Evolutionary conservation across 306 rosid species (phyloP).

Genomic region (Vigna mungo): DNA sequence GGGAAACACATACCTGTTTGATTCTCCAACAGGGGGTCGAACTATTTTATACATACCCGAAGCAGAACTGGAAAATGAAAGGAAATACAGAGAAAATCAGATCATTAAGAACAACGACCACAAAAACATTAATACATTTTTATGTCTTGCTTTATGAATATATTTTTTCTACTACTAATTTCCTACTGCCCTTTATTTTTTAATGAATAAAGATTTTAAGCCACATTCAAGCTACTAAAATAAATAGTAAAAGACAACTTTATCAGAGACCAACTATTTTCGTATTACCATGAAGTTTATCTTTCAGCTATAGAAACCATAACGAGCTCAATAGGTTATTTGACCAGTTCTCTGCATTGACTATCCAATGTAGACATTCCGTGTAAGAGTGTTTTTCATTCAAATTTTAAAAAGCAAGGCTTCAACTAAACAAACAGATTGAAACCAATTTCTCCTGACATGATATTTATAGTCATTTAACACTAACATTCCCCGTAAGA

Average conservation of each 20-base stretch:
- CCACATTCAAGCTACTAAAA: conserved; percentile 6
- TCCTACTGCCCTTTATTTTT: background rate
- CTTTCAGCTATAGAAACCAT: background rate
- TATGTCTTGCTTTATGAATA: background rate
- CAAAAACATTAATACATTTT: background rate
- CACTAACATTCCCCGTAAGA: background rate
- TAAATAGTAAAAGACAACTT: conserved; percentile 7
- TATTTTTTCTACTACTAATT: background rate
- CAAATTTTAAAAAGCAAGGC: too few species aligned
- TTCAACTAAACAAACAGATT: too few species aligned
- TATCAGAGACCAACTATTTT: background rate
- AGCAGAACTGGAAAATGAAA: conserved; percentile 68
- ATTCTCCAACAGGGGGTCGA: conserved; percentile 98
- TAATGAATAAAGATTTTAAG: background rate
- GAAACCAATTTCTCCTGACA: too few species aligned
- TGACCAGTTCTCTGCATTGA: background rate
- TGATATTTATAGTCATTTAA: background rate
- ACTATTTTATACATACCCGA: conserved; percentile 83
- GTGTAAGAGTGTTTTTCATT: background rate
- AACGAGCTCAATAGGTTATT: conserved; percentile 18
- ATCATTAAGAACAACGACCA: conserved; percentile 7
- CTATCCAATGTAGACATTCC: background rate
- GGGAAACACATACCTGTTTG: conserved; percentile 65
- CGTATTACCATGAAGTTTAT: background rate
- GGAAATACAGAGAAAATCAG: conserved; percentile 37